A percentile compares a stretch with the other conserved stretches of the same genome.
Evolutionary conservation across 306 rosid genomes (phyloP).

Genomic region (Ochetophila trinervis): DNA sequence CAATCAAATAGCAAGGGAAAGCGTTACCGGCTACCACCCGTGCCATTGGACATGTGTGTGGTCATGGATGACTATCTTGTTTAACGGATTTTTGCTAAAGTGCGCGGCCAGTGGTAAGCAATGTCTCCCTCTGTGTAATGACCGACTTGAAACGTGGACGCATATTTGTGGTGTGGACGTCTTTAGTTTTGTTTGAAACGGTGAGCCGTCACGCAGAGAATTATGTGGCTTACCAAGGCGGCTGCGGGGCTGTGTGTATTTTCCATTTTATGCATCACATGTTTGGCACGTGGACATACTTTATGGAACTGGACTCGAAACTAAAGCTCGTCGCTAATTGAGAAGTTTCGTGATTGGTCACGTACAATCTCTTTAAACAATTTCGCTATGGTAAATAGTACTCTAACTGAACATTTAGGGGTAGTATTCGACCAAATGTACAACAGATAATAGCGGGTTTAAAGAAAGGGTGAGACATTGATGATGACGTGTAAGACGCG

Average conservation of each 20-base stretch:
- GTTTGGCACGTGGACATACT: constrained; percentile 1
- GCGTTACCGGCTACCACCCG: constrained; percentile 16
- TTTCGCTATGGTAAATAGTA: no score
- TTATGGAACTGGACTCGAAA: neutral
- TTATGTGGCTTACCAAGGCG: neutral
- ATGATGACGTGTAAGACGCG: no score
- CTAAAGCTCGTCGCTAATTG: neutral
- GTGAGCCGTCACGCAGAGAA: constrained; percentile 1
- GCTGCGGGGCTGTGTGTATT: neutral
- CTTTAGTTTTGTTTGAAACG: no score
- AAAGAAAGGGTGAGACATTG: no score
- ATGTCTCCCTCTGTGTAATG: neutral
- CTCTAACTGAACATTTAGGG: no score
- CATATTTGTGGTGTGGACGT: neutral
- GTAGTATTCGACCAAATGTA: no score
- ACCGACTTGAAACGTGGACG: constrained; percentile 31
- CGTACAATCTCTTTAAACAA: neutral
- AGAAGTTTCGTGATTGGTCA: neutral
- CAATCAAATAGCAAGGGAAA: neutral
- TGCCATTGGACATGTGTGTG: neutral
- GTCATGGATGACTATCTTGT: neutral
- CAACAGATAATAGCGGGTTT: no score
- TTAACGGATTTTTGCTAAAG: neutral
- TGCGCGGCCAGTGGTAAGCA: neutral
- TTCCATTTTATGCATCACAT: neutral